Evolutionary conservation across 2,329 filamentous ascomycete genomes (phyloP).

Genomic region (Aspergillus clavatus): DNA sequence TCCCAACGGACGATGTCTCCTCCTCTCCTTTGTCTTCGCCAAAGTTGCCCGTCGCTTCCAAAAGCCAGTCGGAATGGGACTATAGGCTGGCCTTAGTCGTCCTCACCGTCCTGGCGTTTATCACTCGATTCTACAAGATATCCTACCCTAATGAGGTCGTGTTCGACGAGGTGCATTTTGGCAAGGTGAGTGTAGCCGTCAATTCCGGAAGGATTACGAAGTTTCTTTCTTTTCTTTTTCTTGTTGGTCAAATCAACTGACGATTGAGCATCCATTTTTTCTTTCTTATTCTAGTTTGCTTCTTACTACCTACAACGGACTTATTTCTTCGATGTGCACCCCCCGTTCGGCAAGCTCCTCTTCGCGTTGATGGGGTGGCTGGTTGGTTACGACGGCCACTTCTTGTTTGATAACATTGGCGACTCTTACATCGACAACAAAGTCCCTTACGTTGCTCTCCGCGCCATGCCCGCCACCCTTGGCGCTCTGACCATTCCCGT

Average conservation of each 20-base stretch:
- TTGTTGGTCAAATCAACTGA: background rate
- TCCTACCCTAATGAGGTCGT: slow-evolving; percentile 94
- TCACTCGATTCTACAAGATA: slow-evolving; percentile 94
- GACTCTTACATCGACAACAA: slow-evolving; percentile 97
- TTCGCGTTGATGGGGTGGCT: slow-evolving; percentile 97
- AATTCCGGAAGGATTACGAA: no score
- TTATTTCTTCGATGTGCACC: slow-evolving; percentile 99
- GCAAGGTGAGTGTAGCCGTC: slow-evolving; percentile 65
- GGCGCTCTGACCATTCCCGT: slow-evolving; percentile 92
- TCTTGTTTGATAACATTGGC: slow-evolving; percentile 98
- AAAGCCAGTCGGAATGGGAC: slow-evolving; percentile 62
- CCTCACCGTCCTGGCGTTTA: slow-evolving; percentile 77
- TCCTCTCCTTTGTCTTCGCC: slow-evolving; percentile 18
- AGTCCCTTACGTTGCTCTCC: slow-evolving; percentile 94
- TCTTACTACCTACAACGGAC: slow-evolving; percentile 87
- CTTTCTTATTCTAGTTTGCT: slow-evolving; percentile 47
- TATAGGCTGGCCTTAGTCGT: slow-evolving; percentile 74
- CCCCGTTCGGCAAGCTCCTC: slow-evolving; percentile 94
- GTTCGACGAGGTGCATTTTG: slow-evolving; percentile 98
- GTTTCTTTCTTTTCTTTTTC: no score
- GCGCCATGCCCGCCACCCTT: slow-evolving; percentile 84
- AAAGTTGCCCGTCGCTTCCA: slow-evolving; percentile 11
- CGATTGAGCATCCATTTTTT: slow-evolving; percentile 1
- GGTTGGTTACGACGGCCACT: slow-evolving; percentile 92
- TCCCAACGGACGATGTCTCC: slow-evolving; percentile 22